phyloP scores from a whole-genome alignment of 2,329 filamentous ascomycete genomes.

The Diplodia intermedia region DNA sequence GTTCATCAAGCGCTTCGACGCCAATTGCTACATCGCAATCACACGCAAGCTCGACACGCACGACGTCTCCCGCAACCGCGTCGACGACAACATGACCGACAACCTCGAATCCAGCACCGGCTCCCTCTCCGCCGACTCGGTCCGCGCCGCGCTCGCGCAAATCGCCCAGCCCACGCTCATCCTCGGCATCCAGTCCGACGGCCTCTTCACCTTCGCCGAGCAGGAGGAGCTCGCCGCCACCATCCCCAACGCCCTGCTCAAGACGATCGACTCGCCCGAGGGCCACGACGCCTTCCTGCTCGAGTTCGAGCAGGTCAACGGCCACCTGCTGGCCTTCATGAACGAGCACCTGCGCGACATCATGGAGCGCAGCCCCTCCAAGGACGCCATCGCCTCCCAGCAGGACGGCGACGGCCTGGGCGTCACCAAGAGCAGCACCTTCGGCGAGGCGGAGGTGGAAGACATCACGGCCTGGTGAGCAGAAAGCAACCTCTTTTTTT shows the following conservation, averaged over 20 bases:
- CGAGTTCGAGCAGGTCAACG: slow-evolving; percentile 97
- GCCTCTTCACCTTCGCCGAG: slow-evolving; percentile 95
- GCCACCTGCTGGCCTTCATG: slow-evolving; percentile 83
- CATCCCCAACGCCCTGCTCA: slow-evolving; percentile 77
- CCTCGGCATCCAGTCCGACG: slow-evolving; percentile 92
- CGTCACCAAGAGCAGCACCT: slow-evolving; percentile 85
- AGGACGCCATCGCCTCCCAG: slow-evolving; percentile 42
- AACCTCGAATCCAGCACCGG: slow-evolving; percentile 40
- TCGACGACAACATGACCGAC: slow-evolving; percentile 38
- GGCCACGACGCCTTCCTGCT: slow-evolving; percentile 96
- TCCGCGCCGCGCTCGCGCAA: slow-evolving; percentile 73
- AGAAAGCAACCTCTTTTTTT: not conserved
- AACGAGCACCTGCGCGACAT: slow-evolving; percentile 84
- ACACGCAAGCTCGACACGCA: slow-evolving; percentile 98
- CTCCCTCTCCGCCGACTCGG: slow-evolving; percentile 44
- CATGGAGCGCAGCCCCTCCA: slow-evolving; percentile 66
- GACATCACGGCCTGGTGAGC: slow-evolving; percentile 92
- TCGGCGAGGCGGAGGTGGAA: slow-evolving; percentile 94
- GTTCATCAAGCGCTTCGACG: slow-evolving; percentile 96
- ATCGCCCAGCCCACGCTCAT: slow-evolving; percentile 91
- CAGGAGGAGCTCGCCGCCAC: slow-evolving; percentile 88
- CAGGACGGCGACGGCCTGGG: slow-evolving; percentile 56
- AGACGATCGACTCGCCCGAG: slow-evolving; percentile 91
- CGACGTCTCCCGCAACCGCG: slow-evolving; percentile 83
- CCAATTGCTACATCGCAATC: slow-evolving; percentile 99